These are phyloP conservation scores for Globisporangium nagaii DNA, from an alignment of 352 stramenopile genomes.

Conservation along the genomic window DNA sequence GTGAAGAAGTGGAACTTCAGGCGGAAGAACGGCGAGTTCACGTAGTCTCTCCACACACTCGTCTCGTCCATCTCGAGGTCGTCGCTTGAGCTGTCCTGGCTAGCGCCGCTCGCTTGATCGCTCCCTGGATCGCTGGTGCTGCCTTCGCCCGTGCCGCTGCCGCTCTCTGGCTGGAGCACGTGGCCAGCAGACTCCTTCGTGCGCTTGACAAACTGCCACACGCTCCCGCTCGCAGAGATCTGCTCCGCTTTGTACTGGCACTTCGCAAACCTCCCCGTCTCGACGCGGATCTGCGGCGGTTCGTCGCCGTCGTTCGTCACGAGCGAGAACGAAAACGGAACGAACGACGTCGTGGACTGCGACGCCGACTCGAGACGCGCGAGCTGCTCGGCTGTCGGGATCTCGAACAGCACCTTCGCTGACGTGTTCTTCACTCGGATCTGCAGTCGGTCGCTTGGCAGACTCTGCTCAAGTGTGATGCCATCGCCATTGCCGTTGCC, in stretches of 20 bases:
- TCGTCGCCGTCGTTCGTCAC: conserved; percentile 33
- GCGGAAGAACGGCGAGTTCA: conserved; percentile 59
- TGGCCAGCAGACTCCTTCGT: conserved; percentile 20
- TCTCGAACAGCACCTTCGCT: conserved; percentile 57
- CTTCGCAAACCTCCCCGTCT: conserved; percentile 65
- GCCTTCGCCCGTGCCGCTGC: background rate
- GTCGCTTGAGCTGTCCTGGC: background rate
- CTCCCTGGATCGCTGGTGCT: background rate
- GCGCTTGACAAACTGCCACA: conserved; percentile 42
- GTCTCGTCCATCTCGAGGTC: too few species aligned
- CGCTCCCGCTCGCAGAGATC: conserved; percentile 38
- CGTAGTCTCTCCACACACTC: conserved; percentile 53
- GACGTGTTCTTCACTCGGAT: conserved; percentile 61
- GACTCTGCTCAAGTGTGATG: background rate
- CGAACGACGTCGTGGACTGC: conserved; percentile 23
- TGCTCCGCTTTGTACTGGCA: conserved; percentile 59
- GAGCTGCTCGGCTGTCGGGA: conserved; percentile 28
- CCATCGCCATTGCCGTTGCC: background rate
- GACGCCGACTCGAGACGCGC: conserved; percentile 18
- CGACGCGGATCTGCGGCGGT: conserved; percentile 37
- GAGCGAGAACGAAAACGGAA: conserved; percentile 47
- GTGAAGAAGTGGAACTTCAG: conserved; percentile 69
- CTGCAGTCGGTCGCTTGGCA: conserved; percentile 41
- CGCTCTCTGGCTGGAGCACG: conserved; percentile 2
- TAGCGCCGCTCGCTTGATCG: background rate